Conservation (phyloP, 352 stramenopile genomes). For the Phytopythium kandeliae region DNA sequence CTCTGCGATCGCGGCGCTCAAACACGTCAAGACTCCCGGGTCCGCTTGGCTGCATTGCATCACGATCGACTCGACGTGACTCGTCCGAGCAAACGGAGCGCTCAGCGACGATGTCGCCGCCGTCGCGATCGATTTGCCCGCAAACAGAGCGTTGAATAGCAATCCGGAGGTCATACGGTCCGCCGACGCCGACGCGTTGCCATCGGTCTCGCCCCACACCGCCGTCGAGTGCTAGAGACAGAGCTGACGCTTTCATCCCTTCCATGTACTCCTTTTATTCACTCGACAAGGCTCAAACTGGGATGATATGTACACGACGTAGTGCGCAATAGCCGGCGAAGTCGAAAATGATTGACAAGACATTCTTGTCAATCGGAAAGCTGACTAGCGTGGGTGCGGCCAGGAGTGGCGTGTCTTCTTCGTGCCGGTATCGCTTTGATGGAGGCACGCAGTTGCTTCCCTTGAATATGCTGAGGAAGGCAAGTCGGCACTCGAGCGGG, state of each 20-base stretch:
- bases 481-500: no score
- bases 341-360: no score
- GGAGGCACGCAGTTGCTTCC: no score
- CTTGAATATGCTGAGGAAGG: no score
- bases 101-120: conserved; percentile 1
- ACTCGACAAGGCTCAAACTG: no score
- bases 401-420: no score
- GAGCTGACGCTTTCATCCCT: conserved; percentile 16
- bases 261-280: no score
- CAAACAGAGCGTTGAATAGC: conserved; percentile 22
- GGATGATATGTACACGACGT: no score
- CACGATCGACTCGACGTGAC: conserved; percentile 16
- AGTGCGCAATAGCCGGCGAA: no score
- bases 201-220: conserved; percentile 5
- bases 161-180: conserved; percentile 9
- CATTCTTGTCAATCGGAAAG: no score
- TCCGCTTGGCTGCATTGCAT: conserved; percentile 23
- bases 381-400: no score
- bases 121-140: conserved; percentile 11
- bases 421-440: no score
- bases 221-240: conserved; percentile 15
- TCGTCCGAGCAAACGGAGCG: conserved; percentile 2
- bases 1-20: conserved; percentile 18
- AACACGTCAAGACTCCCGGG: conserved; percentile 12
- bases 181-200: neutral